A percentile compares a stretch with the other conserved stretches of the same genome.
These are phyloP conservation scores for Aschersonia sp. DNA, from an alignment of 2,329 filamentous ascomycete species.

Conservation along the genomic window DNA sequence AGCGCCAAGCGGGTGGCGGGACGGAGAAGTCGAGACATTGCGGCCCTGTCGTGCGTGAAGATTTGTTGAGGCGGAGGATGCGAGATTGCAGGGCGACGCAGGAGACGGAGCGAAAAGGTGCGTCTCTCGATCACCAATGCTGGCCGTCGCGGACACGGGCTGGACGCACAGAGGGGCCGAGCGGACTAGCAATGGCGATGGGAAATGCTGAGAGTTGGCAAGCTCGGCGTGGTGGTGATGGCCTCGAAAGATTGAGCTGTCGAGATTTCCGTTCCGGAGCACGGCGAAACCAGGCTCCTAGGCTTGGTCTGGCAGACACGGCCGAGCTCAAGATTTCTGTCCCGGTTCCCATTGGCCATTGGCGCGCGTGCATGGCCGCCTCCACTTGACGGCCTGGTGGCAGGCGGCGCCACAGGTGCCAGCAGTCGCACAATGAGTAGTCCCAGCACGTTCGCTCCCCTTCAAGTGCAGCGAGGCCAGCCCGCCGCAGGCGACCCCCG, in stretches of 20 bases:
- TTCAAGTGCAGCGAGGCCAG: too few relatives aligned
- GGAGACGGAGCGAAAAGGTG: neutral
- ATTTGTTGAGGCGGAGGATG: slow-evolving; percentile 3
- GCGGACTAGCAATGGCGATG: neutral
- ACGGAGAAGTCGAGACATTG: slow-evolving; percentile 37
- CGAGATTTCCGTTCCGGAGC: slow-evolving; percentile 9
- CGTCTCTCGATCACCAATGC: slow-evolving; percentile 6
- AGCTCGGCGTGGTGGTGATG: slow-evolving; percentile 2
- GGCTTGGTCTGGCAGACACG: neutral
- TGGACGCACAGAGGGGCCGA: neutral
- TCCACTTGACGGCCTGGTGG: too few relatives aligned
- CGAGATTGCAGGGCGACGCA: neutral
- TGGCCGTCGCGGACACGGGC: slow-evolving; percentile 2
- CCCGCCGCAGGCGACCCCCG: too few relatives aligned
- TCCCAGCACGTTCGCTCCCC: too few relatives aligned
- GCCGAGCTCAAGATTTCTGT: too few relatives aligned
- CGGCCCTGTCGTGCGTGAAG: slow-evolving; percentile 6
- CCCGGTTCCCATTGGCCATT: too few relatives aligned
- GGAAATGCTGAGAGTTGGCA: neutral
- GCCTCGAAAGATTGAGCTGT: slow-evolving; percentile 2
- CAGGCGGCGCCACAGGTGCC: too few relatives aligned
- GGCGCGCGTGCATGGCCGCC: too few relatives aligned
- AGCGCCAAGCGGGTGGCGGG: slow-evolving; percentile 33
- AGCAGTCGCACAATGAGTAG: too few relatives aligned
- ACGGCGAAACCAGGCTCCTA: slow-evolving; percentile 7